Percentiles rank a stretch among this genome's conserved stretches.
phyloP scores from a whole-genome alignment of 2,329 filamentous ascomycete species.

The Fusarium graminum region DNA sequence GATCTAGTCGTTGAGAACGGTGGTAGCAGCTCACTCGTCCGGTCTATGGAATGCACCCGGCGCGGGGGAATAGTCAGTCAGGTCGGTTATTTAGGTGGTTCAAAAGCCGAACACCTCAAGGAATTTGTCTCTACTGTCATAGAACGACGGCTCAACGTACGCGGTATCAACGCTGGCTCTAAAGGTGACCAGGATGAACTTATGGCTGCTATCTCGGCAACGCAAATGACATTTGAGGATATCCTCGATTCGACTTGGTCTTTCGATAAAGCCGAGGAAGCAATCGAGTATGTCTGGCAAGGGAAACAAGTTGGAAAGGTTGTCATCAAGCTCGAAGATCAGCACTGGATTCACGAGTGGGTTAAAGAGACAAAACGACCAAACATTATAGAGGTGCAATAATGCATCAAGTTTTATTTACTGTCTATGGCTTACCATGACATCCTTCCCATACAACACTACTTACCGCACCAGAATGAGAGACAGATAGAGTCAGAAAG shows the following conservation, averaged over 20 bases:
- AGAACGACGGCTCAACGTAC: constrained; percentile 53
- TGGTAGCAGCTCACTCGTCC: constrained; percentile 54
- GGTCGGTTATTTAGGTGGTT: constrained; percentile 57
- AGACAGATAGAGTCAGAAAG: neutral
- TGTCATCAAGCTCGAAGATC: constrained; percentile 44
- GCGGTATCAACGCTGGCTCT: constrained; percentile 58
- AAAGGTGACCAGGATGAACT: constrained; percentile 58
- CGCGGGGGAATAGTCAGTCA: constrained; percentile 59
- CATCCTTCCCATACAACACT: neutral
- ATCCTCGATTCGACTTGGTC: constrained; percentile 55
- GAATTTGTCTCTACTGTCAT: constrained; percentile 56
- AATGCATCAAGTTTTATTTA: neutral
- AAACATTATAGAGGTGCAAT: neutral
- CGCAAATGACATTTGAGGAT: constrained; percentile 54
- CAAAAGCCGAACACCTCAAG: constrained; percentile 48
- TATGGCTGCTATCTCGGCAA: constrained; percentile 53
- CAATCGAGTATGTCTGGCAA: constrained; percentile 57
- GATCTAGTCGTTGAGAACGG: constrained; percentile 64
- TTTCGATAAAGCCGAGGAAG: constrained; percentile 58
- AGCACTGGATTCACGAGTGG: neutral
- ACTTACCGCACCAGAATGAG: neutral
- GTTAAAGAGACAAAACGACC: neutral
- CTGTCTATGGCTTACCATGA: neutral
- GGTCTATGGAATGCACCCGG: constrained; percentile 56
- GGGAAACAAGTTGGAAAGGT: constrained; percentile 60